Evolutionary conservation across 1,139 yeast genomes (phyloP), one percentile per base, ranked within the genome.

Genomic region (Maudiozyma humilis): DNA sequence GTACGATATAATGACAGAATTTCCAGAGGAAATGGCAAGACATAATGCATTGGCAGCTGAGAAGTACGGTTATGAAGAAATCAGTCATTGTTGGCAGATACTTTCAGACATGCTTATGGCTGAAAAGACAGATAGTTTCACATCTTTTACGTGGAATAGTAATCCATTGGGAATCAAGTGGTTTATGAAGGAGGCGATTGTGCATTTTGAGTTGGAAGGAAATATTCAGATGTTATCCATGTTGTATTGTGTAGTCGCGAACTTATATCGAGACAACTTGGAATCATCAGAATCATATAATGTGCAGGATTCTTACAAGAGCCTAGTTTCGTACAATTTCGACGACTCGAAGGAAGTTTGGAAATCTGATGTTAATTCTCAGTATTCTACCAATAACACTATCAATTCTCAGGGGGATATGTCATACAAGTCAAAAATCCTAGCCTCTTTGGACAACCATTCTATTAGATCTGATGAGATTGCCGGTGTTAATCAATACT

Each of bases 211-310:
- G 54, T 64, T 56, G 35, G 62, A 69, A 41, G 79, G 80, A 2
- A 83, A 89, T 55, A 67, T 86, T 18, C 97, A 89, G 60, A 87
- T 89, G 95, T 68, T 91, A 17, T 96, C 95, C 1, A 82, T 85
- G 85, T 65, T 88, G 58, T 78, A 93, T 2, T 86, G 95, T 64
- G 73, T 87, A 2, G 53, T 71, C 1, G 56, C 59, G 5, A 53
- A 45, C 17, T 46, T 58, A 55, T 46, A 57, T 38, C 41, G 43
- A 23, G 27, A 40, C 20, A 39, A 17, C 31, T 18, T 23, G 32
- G 34, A 16, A 17, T 17, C 38, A 7, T 15, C 13, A 0, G 14
- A 13, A 16, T 20, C 15, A 7, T 14, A 25, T 8, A 17, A 14
- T 6, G 19, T 23, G 2, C 19, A 17, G 16, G 36, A 23, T 12